Conservation (phyloP, 257 asterid genomes). For the Solanum paucissectum region DNA sequence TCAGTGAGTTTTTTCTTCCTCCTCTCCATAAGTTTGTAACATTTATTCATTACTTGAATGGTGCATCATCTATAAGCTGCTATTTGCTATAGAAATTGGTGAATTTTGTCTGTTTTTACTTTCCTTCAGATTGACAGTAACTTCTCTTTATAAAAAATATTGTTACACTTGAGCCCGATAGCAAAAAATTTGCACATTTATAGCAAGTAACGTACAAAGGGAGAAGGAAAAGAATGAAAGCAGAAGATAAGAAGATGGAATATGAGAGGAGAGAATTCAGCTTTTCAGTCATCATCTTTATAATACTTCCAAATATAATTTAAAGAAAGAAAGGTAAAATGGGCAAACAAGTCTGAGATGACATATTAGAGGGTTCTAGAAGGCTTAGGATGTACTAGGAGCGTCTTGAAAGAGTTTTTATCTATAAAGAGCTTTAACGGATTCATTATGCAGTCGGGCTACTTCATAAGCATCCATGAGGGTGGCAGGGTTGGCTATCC, state of each 20-base stretch:
- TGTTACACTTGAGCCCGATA: neutral
- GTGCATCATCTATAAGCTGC: neutral
- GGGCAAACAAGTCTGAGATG: neutral
- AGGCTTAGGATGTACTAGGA: neutral
- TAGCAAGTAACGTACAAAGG: neutral
- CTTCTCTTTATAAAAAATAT: neutral
- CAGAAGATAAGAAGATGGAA: neutral
- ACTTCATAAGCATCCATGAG: neutral
- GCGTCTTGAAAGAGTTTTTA: neutral
- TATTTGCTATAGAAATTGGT: neutral
- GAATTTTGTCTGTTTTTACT: neutral
- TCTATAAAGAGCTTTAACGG: neutral
- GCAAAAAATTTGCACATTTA: neutral
- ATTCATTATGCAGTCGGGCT: neutral
- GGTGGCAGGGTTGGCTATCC: neutral
- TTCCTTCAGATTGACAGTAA: neutral
- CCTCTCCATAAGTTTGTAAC: neutral
- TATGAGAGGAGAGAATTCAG: neutral
- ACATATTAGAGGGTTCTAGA: neutral
- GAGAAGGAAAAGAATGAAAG: neutral
- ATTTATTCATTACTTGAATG: neutral
- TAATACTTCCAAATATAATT: neutral
- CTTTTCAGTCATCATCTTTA: neutral
- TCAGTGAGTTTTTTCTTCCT: constrained; percentile 27
- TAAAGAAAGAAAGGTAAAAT: neutral